These are phyloP conservation scores for Delonix regia DNA, from an alignment of 306 rosid genomes.

Conservation along the genomic window DNA sequence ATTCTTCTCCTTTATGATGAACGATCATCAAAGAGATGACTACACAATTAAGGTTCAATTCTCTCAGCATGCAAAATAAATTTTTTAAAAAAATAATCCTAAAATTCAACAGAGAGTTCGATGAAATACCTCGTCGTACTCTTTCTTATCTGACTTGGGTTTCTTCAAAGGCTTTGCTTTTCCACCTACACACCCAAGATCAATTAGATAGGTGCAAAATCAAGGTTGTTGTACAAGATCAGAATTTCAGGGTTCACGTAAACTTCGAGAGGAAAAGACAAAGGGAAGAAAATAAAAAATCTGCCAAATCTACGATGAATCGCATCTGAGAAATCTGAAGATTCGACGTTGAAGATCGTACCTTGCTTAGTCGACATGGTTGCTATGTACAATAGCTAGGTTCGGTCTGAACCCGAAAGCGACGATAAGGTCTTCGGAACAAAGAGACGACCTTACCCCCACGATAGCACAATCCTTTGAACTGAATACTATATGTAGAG, in stretches of 20 bases:
- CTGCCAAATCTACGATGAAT: neutral
- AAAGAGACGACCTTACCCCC: slow-evolving; percentile 39
- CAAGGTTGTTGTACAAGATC: slow-evolving; percentile 11
- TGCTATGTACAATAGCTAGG: slow-evolving; percentile 41
- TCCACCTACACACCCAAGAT: slow-evolving; percentile 57
- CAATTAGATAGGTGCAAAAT: neutral
- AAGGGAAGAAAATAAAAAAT: neutral
- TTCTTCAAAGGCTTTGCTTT: slow-evolving; percentile 98
- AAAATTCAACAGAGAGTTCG: neutral
- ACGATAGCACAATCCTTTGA: neutral
- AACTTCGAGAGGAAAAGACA: neutral
- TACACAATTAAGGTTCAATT: neutral
- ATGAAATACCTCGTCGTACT: slow-evolving; percentile 73
- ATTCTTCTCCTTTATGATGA: neutral
- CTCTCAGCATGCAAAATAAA: neutral
- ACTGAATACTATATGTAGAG: neutral
- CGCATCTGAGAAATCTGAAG: slow-evolving; percentile 12
- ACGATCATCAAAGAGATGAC: neutral
- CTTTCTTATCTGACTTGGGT: slow-evolving; percentile 88
- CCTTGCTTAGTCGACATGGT: slow-evolving; percentile 96
- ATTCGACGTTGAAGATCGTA: neutral
- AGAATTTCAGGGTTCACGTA: neutral
- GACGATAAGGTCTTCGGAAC: neutral
- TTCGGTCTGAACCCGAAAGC: slow-evolving; percentile 43
- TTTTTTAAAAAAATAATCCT: neutral